Evolutionary conservation across 768 basidiomycete species (phyloP), one percentile per base, ranked within the genome.

Genomic region (Mycena indigotica): DNA sequence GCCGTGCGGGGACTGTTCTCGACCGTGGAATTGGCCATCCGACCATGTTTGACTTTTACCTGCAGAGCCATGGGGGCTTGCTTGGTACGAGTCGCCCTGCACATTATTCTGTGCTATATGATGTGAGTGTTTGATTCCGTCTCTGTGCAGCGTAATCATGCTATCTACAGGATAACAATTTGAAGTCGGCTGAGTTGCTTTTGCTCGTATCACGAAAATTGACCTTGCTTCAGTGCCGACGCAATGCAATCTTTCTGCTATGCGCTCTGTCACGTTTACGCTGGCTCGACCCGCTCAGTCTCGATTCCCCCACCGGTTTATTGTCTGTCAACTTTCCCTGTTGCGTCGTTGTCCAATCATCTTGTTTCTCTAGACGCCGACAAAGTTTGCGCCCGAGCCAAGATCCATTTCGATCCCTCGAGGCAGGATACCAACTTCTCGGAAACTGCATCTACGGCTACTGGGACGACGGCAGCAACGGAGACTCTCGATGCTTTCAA

Each of bases 301-400:
- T 93, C 91, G 0, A 93, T 93, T 40, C 91, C 91, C 0, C 91
- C 91, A 0, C 91, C 91, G 0, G 89, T 93, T 0, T 93, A 93
- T 60, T 93, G 91, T 92, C 65, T 65, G 86, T 19, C 35, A 32
- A 5, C 32, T n/a, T 32, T 25, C n/a, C 45, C 3, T 19, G 46
- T n/a, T n/a, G n/a, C n/a, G n/a, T n/a, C n/a, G n/a, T n/a, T n/a
- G n/a, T 24, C 32, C 29, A 16, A 32, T 12, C 32, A 44, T 54
- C 28, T 16, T 26, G n/a, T 39, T 13, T 24, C 55, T 30, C 26
- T 59, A 91, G 89, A 91, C 67, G 89, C 89, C 6, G 88, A 91
- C 66, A 88, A 87, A 23, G 89, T 91, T 12, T 87, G 85, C 55
- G 74, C 82, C 3, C 78, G 84, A 3, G 85, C 85, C 0, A 85